Conservation (phyloP, 176 grass and related monocot genomes). For the Bolboschoenus planiculmis region DNA sequence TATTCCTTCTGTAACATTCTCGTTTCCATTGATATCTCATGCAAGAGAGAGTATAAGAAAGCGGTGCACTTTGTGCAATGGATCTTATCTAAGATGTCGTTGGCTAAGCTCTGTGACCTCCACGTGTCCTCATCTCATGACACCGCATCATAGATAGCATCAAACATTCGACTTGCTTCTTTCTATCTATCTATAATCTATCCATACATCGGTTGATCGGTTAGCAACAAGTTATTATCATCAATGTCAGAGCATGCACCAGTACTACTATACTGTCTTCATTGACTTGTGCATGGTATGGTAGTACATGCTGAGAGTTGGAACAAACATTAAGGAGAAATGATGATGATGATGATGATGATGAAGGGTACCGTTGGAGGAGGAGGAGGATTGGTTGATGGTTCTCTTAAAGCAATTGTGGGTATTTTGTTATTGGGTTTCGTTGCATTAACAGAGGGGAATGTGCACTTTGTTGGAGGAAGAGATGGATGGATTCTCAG, state of each 20-base stretch:
- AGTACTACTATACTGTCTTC: not conserved
- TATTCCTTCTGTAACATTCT: not conserved
- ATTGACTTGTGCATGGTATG: not conserved
- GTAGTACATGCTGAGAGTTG: not conserved
- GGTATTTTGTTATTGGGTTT: constrained; percentile 15
- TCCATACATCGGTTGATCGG: not conserved
- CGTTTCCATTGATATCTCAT: not conserved
- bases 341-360: too few relatives aligned
- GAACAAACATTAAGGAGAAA: not conserved
- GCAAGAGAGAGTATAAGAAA: not conserved
- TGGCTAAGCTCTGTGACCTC: not conserved
- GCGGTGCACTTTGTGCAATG: constrained; percentile 10
- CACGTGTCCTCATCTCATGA: constrained; percentile 15
- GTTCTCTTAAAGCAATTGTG: not conserved
- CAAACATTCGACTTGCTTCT: not conserved
- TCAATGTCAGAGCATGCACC: not conserved
- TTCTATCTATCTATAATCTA: not conserved
- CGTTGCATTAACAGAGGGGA: constrained; percentile 37
- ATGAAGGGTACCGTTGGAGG: constrained; percentile 15
- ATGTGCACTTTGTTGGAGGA: constrained; percentile 64
- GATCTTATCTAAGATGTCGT: not conserved
- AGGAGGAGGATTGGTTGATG: not conserved
- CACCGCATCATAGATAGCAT: not conserved
- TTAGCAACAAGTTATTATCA: not conserved
- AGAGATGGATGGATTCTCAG: constrained; percentile 62